phyloP scores from a whole-genome alignment of 2,329 filamentous ascomycete genomes.

The Beauveria asiatica region DNA sequence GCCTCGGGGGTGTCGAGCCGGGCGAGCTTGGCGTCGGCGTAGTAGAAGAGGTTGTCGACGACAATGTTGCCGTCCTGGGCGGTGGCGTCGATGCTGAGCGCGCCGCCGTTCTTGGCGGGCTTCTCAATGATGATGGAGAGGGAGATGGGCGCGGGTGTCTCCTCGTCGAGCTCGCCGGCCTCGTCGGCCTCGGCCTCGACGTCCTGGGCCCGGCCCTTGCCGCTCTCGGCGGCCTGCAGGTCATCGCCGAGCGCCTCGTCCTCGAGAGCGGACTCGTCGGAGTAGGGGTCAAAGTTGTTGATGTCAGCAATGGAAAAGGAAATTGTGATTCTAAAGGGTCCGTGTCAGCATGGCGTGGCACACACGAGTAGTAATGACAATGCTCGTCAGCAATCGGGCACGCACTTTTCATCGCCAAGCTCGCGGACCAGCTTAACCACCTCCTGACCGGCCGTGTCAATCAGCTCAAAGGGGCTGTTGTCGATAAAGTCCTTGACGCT shows the following conservation, averaged over 20 bases:
- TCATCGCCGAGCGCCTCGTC: constrained; percentile 32
- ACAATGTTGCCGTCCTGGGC: constrained; percentile 80
- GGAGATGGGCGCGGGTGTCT: constrained; percentile 65
- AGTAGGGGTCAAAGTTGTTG: constrained; percentile 30
- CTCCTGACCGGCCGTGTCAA: constrained; percentile 77
- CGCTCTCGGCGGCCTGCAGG: constrained; percentile 43
- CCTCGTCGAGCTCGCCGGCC: constrained; percentile 34
- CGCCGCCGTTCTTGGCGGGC: constrained; percentile 59
- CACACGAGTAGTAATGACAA: too few relatives aligned
- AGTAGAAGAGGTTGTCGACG: constrained; percentile 88
- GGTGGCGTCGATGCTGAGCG: constrained; percentile 76
- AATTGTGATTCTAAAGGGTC: constrained; percentile 29
- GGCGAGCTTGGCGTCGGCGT: constrained; percentile 67
- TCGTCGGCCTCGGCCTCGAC: constrained; percentile 40
- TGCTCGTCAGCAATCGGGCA: constrained; percentile 10
- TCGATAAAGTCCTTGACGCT: constrained; percentile 83
- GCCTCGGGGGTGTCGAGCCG: constrained; percentile 67
- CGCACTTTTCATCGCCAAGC: constrained; percentile 82
- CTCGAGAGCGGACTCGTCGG: constrained; percentile 29
- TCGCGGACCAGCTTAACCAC: constrained; percentile 77
- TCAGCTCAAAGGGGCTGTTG: constrained; percentile 73
- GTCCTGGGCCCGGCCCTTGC: constrained; percentile 38
- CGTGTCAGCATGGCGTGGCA: not conserved
- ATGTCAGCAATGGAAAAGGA: constrained; percentile 36
- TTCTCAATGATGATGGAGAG: constrained; percentile 87